phyloP scores from a whole-genome alignment of 441 rosid species.

The Omphalea diandra region DNA sequence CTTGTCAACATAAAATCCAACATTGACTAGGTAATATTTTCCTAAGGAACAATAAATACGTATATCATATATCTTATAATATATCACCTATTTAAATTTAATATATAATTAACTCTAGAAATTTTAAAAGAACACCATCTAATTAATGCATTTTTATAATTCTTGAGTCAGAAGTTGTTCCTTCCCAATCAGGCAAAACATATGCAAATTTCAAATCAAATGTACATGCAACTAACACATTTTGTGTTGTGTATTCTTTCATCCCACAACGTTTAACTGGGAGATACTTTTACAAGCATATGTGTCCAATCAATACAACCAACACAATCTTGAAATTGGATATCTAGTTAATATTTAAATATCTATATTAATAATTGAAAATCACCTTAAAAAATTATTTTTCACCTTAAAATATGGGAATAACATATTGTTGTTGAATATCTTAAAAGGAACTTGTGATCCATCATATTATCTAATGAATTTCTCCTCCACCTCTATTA shows the following conservation, averaged over 20 bases:
- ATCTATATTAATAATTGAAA: neutral
- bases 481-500: neutral
- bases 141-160: neutral
- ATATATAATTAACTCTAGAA: neutral
- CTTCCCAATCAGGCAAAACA: neutral
- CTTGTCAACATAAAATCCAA: neutral
- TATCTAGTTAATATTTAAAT: too few relatives aligned
- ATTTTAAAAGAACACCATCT: neutral
- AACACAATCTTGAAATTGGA: neutral
- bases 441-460: neutral
- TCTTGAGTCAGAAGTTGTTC: neutral
- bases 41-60: neutral
- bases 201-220: neutral
- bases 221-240: neutral
- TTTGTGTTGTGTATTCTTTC: neutral
- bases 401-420: slow-evolving; percentile 16
- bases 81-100: too few relatives aligned
- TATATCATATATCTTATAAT: too few relatives aligned
- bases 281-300: too few relatives aligned
- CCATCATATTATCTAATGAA: slow-evolving; percentile 1
- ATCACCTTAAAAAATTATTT: neutral
- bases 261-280: neutral
- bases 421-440: neutral
- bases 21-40: neutral
- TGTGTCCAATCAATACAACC: neutral